phyloP scores from a whole-genome alignment of 371 early-diverging fungal species.

The Nosema bombycis region DNA sequence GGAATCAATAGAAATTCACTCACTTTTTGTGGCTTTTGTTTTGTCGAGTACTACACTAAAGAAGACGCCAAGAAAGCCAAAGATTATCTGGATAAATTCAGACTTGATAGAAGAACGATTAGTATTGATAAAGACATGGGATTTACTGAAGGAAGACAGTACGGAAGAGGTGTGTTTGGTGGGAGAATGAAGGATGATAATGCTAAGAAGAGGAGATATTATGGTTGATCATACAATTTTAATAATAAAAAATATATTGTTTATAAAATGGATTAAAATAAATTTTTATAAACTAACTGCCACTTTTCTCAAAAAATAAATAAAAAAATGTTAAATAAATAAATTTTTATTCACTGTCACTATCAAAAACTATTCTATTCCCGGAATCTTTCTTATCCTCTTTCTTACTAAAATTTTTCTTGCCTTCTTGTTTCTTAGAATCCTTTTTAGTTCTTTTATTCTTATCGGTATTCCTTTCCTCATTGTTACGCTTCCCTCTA shows the following conservation, averaged over 20 bases:
- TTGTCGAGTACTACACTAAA: conserved; percentile 60
- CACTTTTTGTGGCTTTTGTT: conserved; percentile 63
- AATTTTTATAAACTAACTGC: too few relatives aligned
- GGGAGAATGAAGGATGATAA: conserved; percentile 52
- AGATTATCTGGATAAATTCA: conserved; percentile 41
- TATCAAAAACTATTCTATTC: conserved; percentile 36
- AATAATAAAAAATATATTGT: neutral
- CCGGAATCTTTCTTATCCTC: neutral
- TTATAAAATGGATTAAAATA: too few relatives aligned
- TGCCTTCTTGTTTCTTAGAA: neutral
- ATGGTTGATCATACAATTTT: conserved; percentile 3
- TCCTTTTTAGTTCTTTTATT: neutral
- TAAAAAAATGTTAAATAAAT: too few relatives aligned
- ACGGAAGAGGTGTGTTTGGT: conserved; percentile 64
- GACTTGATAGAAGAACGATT: conserved; percentile 48
- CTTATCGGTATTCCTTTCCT: neutral
- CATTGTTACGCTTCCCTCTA: neutral
- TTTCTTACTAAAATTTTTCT: neutral
- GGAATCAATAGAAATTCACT: conserved; percentile 61
- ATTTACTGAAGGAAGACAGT: conserved; percentile 64
- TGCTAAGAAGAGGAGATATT: conserved; percentile 26
- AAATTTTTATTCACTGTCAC: conserved; percentile 28
- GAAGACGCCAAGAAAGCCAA: conserved; percentile 41
- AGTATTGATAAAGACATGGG: conserved; percentile 64
- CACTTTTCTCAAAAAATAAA: too few relatives aligned